phyloP scores from a whole-genome alignment of 2,329 filamentous ascomycete species.

The Corinectria fuckeliana region DNA sequence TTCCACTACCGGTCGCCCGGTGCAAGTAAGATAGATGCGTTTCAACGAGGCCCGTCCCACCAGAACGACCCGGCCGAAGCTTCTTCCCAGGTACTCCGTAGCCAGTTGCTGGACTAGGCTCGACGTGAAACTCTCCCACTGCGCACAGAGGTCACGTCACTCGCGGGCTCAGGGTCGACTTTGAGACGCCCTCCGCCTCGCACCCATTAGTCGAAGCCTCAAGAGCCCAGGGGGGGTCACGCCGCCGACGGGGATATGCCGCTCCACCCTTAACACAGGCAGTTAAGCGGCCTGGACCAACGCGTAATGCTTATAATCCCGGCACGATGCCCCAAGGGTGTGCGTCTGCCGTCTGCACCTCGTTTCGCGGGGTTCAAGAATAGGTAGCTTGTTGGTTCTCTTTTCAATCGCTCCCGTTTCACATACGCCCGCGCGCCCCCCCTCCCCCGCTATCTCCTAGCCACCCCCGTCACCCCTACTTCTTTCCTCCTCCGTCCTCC shows the following conservation, averaged over 20 bases:
- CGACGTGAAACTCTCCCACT: no score
- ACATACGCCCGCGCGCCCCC: no score
- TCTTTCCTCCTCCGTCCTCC: no score
- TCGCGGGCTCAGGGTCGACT: neutral
- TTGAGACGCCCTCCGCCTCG: neutral
- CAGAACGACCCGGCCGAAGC: neutral
- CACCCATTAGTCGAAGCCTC: neutral
- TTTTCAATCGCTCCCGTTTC: neutral
- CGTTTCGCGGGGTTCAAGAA: neutral
- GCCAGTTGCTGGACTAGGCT: no score
- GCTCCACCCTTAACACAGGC: neutral
- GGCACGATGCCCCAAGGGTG: neutral
- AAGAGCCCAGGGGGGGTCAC: neutral
- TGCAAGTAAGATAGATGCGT: neutral
- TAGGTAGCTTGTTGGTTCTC: neutral
- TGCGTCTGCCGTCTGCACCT: no score
- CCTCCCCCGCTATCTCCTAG: no score
- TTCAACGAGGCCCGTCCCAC: neutral
- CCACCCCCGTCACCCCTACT: no score
- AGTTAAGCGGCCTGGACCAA: neutral
- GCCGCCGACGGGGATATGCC: neutral
- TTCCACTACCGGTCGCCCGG: neutral
- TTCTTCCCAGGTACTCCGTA: no score
- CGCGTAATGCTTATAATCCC: neutral
- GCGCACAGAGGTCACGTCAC: neutral